A percentile compares a stretch with the other conserved stretches of the same genome.
phyloP scores from a whole-genome alignment of 2,329 filamentous ascomycete genomes.

The Botrytis paeoniae region DNA sequence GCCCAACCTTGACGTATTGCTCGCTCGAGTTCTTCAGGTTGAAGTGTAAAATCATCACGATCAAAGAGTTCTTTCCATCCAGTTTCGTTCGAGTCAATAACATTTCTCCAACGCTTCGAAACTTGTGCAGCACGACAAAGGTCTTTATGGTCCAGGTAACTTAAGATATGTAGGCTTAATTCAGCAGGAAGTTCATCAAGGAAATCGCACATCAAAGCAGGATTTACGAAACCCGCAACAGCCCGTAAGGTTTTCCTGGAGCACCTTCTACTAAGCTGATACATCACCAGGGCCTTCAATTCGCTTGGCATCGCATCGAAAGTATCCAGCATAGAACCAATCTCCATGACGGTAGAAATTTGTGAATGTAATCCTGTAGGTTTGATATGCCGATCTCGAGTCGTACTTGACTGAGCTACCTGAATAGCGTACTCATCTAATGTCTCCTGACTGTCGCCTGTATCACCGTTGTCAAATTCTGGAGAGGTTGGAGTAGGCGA shows the following conservation, averaged over 20 bases:
- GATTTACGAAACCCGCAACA: constrained; percentile 87
- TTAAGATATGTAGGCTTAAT: constrained; percentile 81
- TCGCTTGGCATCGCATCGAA: constrained; percentile 90
- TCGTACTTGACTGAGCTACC: constrained; percentile 43
- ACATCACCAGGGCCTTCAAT: constrained; percentile 95
- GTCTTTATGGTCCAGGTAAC: constrained; percentile 80
- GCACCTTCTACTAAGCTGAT: constrained; percentile 86
- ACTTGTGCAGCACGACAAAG: constrained; percentile 90
- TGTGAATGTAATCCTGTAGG: constrained; percentile 31
- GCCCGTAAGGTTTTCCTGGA: constrained; percentile 84
- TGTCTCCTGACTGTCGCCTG: constrained; percentile 33
- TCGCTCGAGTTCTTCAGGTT: constrained; percentile 76
- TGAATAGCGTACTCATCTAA: constrained; percentile 25
- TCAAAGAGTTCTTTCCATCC: constrained; percentile 95
- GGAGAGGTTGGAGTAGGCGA: constrained; percentile 84
- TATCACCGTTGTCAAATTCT: constrained; percentile 47
- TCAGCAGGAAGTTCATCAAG: constrained; percentile 79
- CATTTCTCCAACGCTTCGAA: constrained; percentile 87
- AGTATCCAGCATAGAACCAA: constrained; percentile 80
- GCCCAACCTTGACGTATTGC: constrained; percentile 94
- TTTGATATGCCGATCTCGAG: constrained; percentile 27
- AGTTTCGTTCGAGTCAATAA: constrained; percentile 89
- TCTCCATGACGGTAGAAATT: constrained; percentile 60
- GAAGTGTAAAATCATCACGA: constrained; percentile 73
- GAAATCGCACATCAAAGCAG: constrained; percentile 92